Evolutionary conservation across 495 filamentous ascomycete genomes (phyloP), one percentile per base, ranked within the genome.

Genomic region (Hapsidospora chrysogenum): DNA sequence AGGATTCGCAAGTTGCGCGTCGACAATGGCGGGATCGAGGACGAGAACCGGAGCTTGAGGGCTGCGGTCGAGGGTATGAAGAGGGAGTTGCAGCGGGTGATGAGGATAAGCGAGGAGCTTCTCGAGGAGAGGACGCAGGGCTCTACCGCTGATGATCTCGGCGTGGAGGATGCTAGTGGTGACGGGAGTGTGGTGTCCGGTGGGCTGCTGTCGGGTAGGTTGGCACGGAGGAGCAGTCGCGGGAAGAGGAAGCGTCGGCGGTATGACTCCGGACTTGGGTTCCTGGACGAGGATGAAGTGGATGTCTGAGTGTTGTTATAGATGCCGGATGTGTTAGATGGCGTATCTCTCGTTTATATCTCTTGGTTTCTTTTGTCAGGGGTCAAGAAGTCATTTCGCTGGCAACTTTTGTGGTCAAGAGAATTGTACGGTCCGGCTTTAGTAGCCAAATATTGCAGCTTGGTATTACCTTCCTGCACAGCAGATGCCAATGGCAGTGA

Each of bases 201-300:
- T 2, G 13, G 25, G 14, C 21, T 41, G 9, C 37, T 63, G 21
- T 49, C 54, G 19, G 61, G 39, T 0, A 47, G 41, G 3, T 34
- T 58, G 17, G 54, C 39, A 8, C 51, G 42, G 39, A 38, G 39
- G 25, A 50, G 39, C 1, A 55, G 39, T 29, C 43, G 45, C 9
- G 48, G 34, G 45, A 64, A 63, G 51, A 50, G 37, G 44, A 64
- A 63, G 51, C 52, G 53, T 45, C 55, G 65, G 31, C 60, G 62
- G 31, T 61, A 74, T 41, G 73, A 79, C 38, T 76, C 70, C 47
- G 76, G 70, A 2, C 46, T 80, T 48, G 76, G 63, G 9, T 64
- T 80, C 23, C 48, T 74, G 46, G 66, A 74, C 15, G 73, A 78
- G 37, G 75, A 75, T 29, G 62, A 67, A 27, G 63, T 44, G 18